Evolutionary conservation across 129 eudicot species (phyloP).

Genomic region (Sambucus nigra): DNA sequence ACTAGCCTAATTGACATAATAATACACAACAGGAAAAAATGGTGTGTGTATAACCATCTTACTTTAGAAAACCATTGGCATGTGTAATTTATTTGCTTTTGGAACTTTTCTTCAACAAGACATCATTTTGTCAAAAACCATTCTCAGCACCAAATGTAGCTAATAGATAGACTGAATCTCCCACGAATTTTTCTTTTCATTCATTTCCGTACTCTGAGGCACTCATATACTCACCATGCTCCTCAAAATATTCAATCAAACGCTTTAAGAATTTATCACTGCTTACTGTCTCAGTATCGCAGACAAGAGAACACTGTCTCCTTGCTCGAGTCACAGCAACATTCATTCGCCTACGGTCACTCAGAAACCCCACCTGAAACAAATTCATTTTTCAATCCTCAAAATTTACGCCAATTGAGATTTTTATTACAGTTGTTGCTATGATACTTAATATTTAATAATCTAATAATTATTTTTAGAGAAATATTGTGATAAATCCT

Average conservation of each 20-base stretch:
- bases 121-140: not conserved
- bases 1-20: no score
- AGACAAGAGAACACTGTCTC: slow-evolving; percentile 86
- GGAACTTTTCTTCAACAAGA: no score
- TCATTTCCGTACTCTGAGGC: slow-evolving; percentile 78
- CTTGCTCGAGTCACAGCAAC: slow-evolving; percentile 99
- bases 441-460: no score
- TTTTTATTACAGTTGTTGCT: no score
- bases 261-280: slow-evolving; percentile 84
- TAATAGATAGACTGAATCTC: not conserved
- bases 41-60: no score
- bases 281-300: slow-evolving; percentile 92
- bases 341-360: slow-evolving; percentile 96
- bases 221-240: slow-evolving; percentile 89
- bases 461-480: no score
- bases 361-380: slow-evolving; percentile 84
- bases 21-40: no score
- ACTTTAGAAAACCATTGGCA: no score
- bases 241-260: slow-evolving; percentile 84
- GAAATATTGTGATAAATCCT: no score
- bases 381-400: not conserved
- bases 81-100: no score
- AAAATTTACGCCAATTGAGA: not conserved
- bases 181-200: slow-evolving; percentile 3
- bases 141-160: not conserved